These are phyloP conservation scores for Osmanthus fragrans DNA, from an alignment of 257 asterid genomes.

Conservation along the genomic window DNA sequence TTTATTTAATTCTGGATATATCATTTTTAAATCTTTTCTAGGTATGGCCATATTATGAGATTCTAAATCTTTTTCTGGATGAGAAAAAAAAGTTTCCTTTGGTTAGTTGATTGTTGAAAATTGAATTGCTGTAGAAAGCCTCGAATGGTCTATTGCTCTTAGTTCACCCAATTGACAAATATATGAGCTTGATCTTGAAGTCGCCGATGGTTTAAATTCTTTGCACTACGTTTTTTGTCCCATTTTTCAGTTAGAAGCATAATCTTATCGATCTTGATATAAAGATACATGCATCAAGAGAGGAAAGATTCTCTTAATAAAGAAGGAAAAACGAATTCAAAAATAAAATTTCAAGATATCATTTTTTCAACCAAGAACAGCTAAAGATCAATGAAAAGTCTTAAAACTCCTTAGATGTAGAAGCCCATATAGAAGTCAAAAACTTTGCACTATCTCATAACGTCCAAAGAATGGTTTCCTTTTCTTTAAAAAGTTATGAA, in stretches of 20 bases:
- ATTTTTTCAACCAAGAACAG: not conserved
- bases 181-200: not conserved
- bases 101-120: not conserved
- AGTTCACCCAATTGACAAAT: not conserved
- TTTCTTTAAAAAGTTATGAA: not conserved
- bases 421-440: not conserved
- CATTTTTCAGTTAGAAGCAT: not conserved
- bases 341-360: not conserved
- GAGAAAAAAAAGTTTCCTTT: not conserved
- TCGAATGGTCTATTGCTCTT: not conserved
- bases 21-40: conserved; percentile 11
- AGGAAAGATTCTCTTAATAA: not conserved
- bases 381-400: not conserved
- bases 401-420: not conserved
- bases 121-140: not conserved
- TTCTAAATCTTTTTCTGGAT: conserved; percentile 1
- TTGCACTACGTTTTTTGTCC: not conserved
- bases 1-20: conserved; percentile 6
- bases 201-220: not conserved
- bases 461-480: not conserved
- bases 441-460: not conserved
- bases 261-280: not conserved
- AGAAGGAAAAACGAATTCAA: not conserved
- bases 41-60: not conserved
- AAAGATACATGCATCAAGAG: not conserved